These are phyloP conservation scores for Plasmodium vivax DNA, from an alignment of 169 alveolate species.

Conservation along the genomic window DNA sequence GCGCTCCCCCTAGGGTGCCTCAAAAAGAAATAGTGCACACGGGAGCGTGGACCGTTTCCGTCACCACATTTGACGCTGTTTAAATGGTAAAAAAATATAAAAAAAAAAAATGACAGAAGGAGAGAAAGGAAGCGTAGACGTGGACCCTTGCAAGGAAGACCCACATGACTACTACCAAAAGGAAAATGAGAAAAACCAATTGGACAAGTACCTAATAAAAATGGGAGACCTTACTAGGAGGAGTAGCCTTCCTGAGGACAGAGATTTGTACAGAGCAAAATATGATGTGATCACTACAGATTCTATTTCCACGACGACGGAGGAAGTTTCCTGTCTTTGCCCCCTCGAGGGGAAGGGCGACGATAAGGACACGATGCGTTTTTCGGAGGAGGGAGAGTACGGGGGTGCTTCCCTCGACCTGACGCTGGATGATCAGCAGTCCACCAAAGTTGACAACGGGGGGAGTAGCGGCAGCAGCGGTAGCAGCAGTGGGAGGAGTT, in stretches of 20 bases:
- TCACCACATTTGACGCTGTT: background rate
- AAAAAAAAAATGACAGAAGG: constrained; percentile 37
- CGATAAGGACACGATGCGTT: background rate
- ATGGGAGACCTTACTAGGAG: background rate
- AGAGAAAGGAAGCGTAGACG: background rate
- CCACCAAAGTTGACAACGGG: background rate
- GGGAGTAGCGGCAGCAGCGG: background rate
- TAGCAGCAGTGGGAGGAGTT: background rate
- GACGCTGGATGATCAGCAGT: background rate
- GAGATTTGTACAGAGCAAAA: background rate
- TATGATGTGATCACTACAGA: constrained; percentile 12
- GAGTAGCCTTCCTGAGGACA: background rate
- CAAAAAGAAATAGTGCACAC: background rate
- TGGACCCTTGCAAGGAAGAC: background rate
- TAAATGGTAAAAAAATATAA: background rate
- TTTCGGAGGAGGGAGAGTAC: background rate
- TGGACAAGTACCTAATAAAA: constrained; percentile 23
- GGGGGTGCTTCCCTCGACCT: background rate
- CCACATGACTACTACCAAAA: background rate
- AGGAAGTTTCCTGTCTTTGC: constrained; percentile 10
- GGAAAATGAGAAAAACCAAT: constrained; percentile 4
- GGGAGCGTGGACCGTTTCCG: background rate
- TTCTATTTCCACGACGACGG: constrained; percentile 34
- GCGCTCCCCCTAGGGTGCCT: background rate
- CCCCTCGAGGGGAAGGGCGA: constrained; percentile 14